Conservation (phyloP, 495 filamentous ascomycete genomes). For the Collariella sp. region DNA sequence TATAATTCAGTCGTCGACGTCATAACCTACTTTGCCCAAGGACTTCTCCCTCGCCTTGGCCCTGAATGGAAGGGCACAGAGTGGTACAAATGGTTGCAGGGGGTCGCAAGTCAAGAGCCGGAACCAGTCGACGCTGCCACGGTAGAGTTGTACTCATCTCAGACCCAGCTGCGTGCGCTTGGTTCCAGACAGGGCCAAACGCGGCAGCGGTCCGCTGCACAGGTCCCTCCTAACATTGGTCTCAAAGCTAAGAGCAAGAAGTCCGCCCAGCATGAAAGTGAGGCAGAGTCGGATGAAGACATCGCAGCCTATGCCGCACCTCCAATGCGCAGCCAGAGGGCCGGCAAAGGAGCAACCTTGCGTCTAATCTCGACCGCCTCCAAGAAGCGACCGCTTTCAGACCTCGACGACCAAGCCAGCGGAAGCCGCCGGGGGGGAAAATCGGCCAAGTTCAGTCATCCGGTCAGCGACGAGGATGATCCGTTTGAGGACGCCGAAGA, state of each 20-base stretch:
- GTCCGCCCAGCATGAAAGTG: slow-evolving; percentile 2
- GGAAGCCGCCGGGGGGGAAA: slow-evolving; percentile 16
- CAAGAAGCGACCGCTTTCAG: slow-evolving; percentile 32
- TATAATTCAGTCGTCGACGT: slow-evolving; percentile 20
- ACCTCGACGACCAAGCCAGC: slow-evolving; percentile 28
- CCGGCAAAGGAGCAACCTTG: slow-evolving; percentile 30
- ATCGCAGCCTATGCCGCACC: slow-evolving; percentile 3
- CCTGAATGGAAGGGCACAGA: slow-evolving; percentile 24
- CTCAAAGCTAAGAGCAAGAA: slow-evolving; percentile 2
- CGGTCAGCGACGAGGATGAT: slow-evolving; percentile 26
- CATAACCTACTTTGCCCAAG: slow-evolving; percentile 28
- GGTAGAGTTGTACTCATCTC: too few relatives aligned
- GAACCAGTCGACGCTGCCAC: slow-evolving; percentile 9
- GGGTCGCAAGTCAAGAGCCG: slow-evolving; percentile 15
- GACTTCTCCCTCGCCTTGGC: slow-evolving; percentile 21
- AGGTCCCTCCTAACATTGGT: background rate
- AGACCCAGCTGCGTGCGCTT: too few relatives aligned
- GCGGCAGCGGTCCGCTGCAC: background rate
- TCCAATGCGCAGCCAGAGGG: slow-evolving; percentile 17
- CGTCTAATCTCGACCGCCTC: slow-evolving; percentile 21
- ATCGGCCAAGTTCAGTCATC: slow-evolving; percentile 26
- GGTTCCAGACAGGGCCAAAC: too few relatives aligned
- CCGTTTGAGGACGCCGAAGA: slow-evolving; percentile 28
- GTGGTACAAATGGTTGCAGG: slow-evolving; percentile 24
- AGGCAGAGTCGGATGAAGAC: slow-evolving; percentile 11